These are phyloP conservation scores for Ascochyta koolunga DNA, from an alignment of 2,329 filamentous ascomycete species.

Conservation along the genomic window DNA sequence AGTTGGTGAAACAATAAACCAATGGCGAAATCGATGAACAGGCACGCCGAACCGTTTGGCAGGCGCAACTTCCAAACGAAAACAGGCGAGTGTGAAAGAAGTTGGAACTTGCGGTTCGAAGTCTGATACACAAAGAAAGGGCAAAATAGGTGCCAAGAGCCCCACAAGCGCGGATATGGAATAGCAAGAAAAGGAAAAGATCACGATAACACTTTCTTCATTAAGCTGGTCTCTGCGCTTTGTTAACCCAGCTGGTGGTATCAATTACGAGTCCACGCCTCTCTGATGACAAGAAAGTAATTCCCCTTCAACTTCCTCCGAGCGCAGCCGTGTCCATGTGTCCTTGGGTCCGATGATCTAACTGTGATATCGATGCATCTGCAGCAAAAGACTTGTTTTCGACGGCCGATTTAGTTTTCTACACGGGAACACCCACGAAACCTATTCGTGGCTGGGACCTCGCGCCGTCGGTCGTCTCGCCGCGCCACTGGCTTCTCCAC, in stretches of 20 bases:
- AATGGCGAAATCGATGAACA: too few species aligned
- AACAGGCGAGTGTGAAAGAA: too few species aligned
- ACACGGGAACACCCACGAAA: conserved; percentile 58
- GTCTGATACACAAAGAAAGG: too few species aligned
- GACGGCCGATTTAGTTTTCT: not conserved
- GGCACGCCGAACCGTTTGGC: too few species aligned
- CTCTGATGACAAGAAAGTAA: too few species aligned
- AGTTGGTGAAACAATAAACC: too few species aligned
- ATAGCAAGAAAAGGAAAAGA: too few species aligned
- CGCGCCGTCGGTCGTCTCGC: conserved; percentile 65
- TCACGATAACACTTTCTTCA: not conserved
- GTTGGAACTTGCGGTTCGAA: too few species aligned
- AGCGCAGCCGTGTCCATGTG: not conserved
- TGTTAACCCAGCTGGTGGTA: not conserved
- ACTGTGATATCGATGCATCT: not conserved
- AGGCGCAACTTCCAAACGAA: too few species aligned
- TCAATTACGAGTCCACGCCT: not conserved
- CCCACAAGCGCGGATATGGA: too few species aligned
- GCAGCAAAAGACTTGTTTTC: not conserved
- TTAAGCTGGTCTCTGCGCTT: not conserved
- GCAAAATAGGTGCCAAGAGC: too few species aligned
- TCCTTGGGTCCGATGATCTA: not conserved
- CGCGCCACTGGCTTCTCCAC: conserved; percentile 78
- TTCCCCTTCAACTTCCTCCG: too few species aligned
- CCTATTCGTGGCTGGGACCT: conserved; percentile 56